Conservation (phyloP, 225 moss, liverwort and hornwort species). For the Climacium dendroides region DNA sequence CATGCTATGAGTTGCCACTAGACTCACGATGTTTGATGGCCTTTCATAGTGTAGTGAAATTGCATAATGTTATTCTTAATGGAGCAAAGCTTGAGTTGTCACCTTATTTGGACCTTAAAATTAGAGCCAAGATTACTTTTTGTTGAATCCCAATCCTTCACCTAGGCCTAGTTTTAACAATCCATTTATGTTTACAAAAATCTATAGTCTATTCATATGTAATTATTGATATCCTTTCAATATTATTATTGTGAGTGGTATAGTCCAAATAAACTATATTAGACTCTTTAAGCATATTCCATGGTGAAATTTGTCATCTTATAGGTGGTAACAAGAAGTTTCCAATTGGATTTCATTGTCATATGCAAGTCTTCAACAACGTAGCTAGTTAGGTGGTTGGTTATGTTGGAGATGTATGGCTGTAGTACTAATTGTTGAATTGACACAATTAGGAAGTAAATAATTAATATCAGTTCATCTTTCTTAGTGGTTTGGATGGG, state of each 20-base stretch:
- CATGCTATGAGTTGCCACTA: not conserved
- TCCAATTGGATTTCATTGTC: rapidly evolving
- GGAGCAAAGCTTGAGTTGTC: rapidly evolving
- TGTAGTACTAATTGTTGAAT: not conserved
- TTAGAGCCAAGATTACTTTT: not conserved
- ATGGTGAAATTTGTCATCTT: not conserved
- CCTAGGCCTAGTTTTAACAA: not conserved
- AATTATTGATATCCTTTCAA: not conserved
- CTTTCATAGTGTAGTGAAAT: rapidly evolving
- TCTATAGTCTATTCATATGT: rapidly evolving
- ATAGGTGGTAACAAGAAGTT: rapidly evolving
- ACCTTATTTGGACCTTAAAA: not conserved
- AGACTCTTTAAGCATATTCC: not conserved
- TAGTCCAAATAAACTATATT: rapidly evolving
- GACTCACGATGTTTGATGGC: not conserved
- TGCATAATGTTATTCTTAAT: not conserved
- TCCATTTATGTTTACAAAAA: not conserved
- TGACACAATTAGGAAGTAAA: not conserved
- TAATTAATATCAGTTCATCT: not conserved
- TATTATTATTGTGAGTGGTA: not conserved
- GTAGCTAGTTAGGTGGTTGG: not conserved
- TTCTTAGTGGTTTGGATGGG: not conserved
- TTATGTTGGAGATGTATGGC: not conserved
- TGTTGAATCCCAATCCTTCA: not conserved
- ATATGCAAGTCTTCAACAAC: not conserved